Evolutionary conservation across 2,329 filamentous ascomycete species (phyloP).

Genomic region (Pseudocercospora crystallina): DNA sequence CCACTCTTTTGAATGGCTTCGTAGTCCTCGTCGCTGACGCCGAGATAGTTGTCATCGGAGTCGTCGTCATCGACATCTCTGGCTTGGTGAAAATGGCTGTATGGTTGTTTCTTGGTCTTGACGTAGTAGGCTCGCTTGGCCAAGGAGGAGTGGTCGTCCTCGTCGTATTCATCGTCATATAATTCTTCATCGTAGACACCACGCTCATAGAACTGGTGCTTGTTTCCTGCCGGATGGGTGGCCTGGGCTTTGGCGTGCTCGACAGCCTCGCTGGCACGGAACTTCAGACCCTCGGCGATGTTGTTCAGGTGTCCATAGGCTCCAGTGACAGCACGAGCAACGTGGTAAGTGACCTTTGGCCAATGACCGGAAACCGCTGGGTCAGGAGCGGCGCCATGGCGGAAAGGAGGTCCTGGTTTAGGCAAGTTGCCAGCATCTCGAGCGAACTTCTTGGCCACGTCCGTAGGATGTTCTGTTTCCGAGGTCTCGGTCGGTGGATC

Average conservation of each 20-base stretch:
- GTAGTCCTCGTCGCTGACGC: no score
- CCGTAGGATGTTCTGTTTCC: background rate
- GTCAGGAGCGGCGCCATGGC: background rate
- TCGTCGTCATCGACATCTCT: no score
- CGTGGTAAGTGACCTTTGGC: background rate
- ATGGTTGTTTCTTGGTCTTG: no score
- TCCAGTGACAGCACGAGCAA: background rate
- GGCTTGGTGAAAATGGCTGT: no score
- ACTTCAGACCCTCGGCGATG: background rate
- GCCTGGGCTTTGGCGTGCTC: background rate
- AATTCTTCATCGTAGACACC: no score
- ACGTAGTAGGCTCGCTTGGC: no score
- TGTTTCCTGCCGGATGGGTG: background rate
- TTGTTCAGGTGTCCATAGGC: background rate
- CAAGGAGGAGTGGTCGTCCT: no score
- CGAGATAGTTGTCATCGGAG: no score
- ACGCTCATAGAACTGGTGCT: background rate
- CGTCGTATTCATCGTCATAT: background rate
- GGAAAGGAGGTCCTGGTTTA: background rate
- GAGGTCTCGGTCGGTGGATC: background rate
- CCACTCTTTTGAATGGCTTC: no score
- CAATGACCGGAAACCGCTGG: background rate
- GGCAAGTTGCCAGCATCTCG: background rate
- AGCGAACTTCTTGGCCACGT: background rate
- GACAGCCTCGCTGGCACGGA: background rate